These are phyloP conservation scores for Oryza coarctata DNA, from an alignment of 176 grass and related monocot species.

Conservation along the genomic window DNA sequence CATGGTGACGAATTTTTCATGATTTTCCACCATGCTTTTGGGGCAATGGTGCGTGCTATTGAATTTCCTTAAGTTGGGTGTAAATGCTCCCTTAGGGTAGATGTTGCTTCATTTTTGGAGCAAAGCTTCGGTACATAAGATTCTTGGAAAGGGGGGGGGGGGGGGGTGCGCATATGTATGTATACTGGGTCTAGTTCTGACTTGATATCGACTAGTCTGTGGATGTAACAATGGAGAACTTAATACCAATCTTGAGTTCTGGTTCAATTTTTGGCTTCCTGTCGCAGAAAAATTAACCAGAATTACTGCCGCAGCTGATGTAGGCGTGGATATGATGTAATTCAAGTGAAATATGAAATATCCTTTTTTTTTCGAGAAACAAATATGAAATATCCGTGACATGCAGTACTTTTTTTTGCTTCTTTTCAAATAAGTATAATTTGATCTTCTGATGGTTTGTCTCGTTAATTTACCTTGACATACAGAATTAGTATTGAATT, in stretches of 20 bases:
- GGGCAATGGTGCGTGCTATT: neutral
- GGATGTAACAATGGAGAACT: constrained; percentile 34
- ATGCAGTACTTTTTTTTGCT: too few species aligned
- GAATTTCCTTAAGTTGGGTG: constrained; percentile 40
- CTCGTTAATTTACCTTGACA: neutral
- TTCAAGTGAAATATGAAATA: neutral
- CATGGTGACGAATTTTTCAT: neutral
- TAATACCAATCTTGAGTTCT: constrained; percentile 26
- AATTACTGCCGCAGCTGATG: neutral
- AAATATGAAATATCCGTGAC: neutral
- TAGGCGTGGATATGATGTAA: neutral
- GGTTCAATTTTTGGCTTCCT: neutral
- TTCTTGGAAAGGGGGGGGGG: constrained; percentile 37
- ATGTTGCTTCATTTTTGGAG: constrained; percentile 45
- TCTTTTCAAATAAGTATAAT: neutral
- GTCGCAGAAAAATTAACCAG: neutral
- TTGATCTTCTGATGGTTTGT: neutral
- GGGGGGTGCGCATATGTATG: constrained; percentile 41
- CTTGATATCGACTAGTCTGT: constrained; percentile 30
- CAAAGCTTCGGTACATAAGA: constrained; percentile 70
- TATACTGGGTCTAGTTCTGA: constrained; percentile 73
- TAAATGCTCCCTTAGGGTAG: constrained; percentile 36
- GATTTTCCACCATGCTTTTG: constrained; percentile 10
- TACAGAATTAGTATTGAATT: neutral
- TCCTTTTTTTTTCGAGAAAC: neutral